Conservation (phyloP, 768 basidiomycete genomes). For the Suillus clintonianus region DNA sequence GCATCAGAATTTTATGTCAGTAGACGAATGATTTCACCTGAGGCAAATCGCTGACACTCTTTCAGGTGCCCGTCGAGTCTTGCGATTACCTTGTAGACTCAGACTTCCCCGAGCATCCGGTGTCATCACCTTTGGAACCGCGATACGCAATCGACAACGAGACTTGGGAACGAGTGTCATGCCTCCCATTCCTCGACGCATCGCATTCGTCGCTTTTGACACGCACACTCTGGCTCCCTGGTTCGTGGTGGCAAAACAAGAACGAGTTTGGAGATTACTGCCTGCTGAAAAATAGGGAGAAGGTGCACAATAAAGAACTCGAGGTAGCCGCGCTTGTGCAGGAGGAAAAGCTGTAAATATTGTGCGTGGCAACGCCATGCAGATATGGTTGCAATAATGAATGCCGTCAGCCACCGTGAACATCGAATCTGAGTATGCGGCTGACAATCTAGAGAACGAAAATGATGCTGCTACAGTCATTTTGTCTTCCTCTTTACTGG, state of each 20-base stretch:
- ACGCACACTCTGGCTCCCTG: constrained; percentile 81
- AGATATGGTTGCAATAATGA: background rate
- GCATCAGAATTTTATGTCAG: constrained; percentile 77
- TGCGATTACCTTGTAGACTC: constrained; percentile 94
- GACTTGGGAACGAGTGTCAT: constrained; percentile 82
- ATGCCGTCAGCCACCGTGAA: background rate
- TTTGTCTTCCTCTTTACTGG: background rate
- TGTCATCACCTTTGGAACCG: constrained; percentile 63
- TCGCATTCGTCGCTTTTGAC: constrained; percentile 70
- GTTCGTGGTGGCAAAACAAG: constrained; percentile 59
- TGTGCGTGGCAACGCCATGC: constrained; percentile 1
- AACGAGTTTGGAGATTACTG: constrained; percentile 93
- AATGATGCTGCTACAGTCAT: background rate
- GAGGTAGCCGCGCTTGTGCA: constrained; percentile 13
- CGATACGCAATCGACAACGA: constrained; percentile 67
- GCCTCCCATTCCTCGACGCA: constrained; percentile 83
- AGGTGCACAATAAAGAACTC: constrained; percentile 26
- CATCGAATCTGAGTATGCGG: background rate
- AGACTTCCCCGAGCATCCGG: constrained; percentile 76
- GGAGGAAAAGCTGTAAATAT: constrained; percentile 3
- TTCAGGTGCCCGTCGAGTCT: constrained; percentile 63
- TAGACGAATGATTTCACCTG: constrained; percentile 9
- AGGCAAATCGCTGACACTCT: constrained; percentile 7
- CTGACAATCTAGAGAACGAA: constrained; percentile 3
- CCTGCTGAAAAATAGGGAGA: constrained; percentile 65